Conservation (phyloP, 83 land plant genomes). For the Thuja plicata region DNA sequence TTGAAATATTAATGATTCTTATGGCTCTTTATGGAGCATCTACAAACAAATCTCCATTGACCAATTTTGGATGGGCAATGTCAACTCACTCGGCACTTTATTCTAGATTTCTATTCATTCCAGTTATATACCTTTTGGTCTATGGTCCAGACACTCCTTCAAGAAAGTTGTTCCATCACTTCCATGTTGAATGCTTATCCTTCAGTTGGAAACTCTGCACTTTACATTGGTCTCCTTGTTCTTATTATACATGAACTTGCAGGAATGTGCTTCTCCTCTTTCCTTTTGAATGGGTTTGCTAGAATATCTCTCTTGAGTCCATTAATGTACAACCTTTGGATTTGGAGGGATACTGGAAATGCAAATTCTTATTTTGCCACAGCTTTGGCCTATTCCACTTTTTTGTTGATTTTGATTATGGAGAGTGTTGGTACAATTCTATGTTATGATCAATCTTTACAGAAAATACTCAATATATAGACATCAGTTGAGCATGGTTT, state of each 20-base stretch:
- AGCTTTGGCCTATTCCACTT: constrained; percentile 77
- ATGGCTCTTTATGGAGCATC: too few species aligned
- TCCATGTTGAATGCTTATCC: constrained; percentile 93
- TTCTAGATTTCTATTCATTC: constrained; percentile 65
- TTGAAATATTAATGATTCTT: too few species aligned
- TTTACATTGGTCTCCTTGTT: constrained; percentile 61
- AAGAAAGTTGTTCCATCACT: constrained; percentile 61
- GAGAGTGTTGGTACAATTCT: constrained; percentile 79
- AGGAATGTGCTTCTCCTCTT: constrained; percentile 70
- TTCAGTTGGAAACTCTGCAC: constrained; percentile 80
- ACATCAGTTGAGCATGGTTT: constrained; percentile 23
- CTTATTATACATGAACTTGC: constrained; percentile 56
- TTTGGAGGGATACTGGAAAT: constrained; percentile 98
- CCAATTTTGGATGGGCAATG: constrained; percentile 94
- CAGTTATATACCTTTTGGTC: constrained; percentile 58
- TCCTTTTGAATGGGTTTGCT: constrained; percentile 74
- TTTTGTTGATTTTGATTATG: constrained; percentile 78
- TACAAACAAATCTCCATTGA: constrained; percentile 68
- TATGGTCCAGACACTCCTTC: constrained; percentile 83
- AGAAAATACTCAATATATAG: constrained; percentile 25
- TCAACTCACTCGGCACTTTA: constrained; percentile 87
- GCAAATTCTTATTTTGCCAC: constrained; percentile 94
- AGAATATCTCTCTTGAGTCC: constrained; percentile 82
- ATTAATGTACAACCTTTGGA: constrained; percentile 96
- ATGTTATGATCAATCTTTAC: constrained; percentile 60